phyloP scores from a whole-genome alignment of 2,329 filamentous ascomycete genomes.

The Chrysosporium keratinophilum region DNA sequence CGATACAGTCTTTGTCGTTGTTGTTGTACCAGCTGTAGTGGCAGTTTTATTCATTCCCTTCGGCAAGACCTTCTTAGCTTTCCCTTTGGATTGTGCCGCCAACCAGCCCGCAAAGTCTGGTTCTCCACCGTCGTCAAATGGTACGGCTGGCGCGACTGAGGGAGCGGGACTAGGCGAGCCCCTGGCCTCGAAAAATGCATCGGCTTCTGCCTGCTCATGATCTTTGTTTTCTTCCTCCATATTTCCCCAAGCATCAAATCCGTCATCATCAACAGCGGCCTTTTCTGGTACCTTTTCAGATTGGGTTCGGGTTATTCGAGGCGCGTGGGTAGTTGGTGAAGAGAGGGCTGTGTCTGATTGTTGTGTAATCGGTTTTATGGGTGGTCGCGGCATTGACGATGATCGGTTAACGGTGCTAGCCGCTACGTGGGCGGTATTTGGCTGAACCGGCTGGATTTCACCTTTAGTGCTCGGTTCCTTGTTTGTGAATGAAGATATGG shows the following conservation, averaged over 20 bases:
- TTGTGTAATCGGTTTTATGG: constrained; percentile 23
- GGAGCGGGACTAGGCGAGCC: constrained; percentile 23
- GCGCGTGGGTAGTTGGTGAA: constrained; percentile 13
- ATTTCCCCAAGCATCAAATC: constrained; percentile 65
- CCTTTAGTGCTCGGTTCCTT: constrained; percentile 76
- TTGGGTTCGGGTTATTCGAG: constrained; percentile 30
- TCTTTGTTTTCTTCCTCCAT: constrained; percentile 48
- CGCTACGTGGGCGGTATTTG: constrained; percentile 28
- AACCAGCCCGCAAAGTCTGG: constrained; percentile 95
- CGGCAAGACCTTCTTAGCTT: constrained; percentile 61
- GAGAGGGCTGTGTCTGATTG: constrained; percentile 16
- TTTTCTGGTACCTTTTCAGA: constrained; percentile 26
- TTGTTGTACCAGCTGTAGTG: constrained; percentile 27
- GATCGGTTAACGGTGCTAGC: constrained; percentile 26
- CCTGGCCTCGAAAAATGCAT: constrained; percentile 38
- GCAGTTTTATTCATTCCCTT: constrained; percentile 66
- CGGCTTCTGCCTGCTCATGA: constrained; percentile 41
- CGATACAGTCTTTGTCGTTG: constrained; percentile 28
- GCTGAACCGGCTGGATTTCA: constrained; percentile 57
- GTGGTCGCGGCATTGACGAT: constrained; percentile 41
- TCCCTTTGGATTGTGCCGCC: constrained; percentile 70
- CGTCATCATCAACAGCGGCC: constrained; percentile 41
- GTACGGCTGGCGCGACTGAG: constrained; percentile 31
- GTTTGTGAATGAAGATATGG: constrained; percentile 96
- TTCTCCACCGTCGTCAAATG: constrained; percentile 74